Conservation (phyloP, 306 rosid species). For the Dryas alaskensis region DNA sequence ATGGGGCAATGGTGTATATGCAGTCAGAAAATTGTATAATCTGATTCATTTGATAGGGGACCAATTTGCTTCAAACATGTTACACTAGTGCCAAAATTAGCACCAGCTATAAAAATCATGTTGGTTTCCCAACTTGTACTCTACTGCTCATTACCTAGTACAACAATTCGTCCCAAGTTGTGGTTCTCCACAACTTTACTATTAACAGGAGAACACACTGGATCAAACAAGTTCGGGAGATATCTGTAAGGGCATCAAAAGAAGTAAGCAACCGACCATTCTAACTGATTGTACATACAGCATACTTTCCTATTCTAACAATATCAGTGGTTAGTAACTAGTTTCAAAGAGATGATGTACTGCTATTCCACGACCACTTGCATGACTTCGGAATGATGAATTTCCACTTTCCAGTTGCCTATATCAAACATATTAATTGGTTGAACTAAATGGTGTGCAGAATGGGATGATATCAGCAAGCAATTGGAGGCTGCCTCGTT, state of each 20-base stretch:
- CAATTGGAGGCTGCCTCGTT: constrained; percentile 26
- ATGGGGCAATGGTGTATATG: too few species aligned
- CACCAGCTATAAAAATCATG: too few species aligned
- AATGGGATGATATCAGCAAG: constrained; percentile 23
- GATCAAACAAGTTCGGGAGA: too few species aligned
- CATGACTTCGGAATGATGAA: constrained; percentile 3
- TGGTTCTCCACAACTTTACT: too few species aligned
- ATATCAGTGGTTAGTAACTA: neutral
- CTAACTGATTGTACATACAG: neutral
- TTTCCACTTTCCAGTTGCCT: neutral
- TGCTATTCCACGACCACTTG: neutral
- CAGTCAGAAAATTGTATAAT: neutral
- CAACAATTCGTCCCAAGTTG: too few species aligned
- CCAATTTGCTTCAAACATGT: neutral
- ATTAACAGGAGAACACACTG: too few species aligned
- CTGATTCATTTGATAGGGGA: neutral
- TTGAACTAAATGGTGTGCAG: constrained; percentile 2
- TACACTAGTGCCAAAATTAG: neutral
- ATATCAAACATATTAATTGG: neutral
- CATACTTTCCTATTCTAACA: neutral
- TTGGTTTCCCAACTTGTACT: too few species aligned
- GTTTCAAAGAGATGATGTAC: neutral
- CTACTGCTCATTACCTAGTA: neutral
- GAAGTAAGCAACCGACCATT: neutral
- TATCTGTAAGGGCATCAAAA: too few species aligned